These are phyloP conservation scores for Petrea volubilis DNA, from an alignment of 257 asterid genomes.

Conservation along the genomic window DNA sequence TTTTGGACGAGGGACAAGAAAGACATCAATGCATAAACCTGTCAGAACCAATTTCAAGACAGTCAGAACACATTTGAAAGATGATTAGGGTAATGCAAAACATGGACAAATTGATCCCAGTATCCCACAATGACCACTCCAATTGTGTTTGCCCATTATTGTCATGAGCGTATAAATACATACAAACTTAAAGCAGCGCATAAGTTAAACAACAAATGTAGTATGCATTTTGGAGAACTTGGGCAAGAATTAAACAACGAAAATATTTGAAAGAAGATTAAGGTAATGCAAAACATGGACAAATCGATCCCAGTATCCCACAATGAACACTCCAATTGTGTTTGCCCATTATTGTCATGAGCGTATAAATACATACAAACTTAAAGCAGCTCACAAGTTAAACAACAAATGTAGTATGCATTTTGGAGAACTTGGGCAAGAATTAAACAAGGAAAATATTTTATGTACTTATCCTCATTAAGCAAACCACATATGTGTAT, in stretches of 20 bases:
- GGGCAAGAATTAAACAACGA: too few species aligned
- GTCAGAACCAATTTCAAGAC: constrained; percentile 31
- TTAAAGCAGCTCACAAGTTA: neutral
- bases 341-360: constrained; percentile 3
- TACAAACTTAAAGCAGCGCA: neutral
- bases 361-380: neutral
- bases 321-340: neutral
- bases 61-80: constrained; percentile 19
- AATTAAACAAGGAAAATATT: too few species aligned
- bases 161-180: neutral
- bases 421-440: too few species aligned
- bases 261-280: constrained; percentile 8
- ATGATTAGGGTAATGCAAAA: constrained; percentile 12
- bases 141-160: neutral
- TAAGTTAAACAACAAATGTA: neutral
- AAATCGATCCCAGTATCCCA: too few species aligned
- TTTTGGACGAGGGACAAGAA: constrained; percentile 81
- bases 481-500: too few species aligned
- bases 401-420: too few species aligned
- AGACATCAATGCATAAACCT: constrained; percentile 96
- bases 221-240: too few species aligned
- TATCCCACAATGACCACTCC: neutral
- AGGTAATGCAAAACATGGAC: constrained; percentile 4
- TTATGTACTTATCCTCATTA: too few species aligned
- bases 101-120: neutral